Evolutionary conservation across 192 early-diverging fungal species (phyloP).

Genomic region (Rhizophlyctis rosea): DNA sequence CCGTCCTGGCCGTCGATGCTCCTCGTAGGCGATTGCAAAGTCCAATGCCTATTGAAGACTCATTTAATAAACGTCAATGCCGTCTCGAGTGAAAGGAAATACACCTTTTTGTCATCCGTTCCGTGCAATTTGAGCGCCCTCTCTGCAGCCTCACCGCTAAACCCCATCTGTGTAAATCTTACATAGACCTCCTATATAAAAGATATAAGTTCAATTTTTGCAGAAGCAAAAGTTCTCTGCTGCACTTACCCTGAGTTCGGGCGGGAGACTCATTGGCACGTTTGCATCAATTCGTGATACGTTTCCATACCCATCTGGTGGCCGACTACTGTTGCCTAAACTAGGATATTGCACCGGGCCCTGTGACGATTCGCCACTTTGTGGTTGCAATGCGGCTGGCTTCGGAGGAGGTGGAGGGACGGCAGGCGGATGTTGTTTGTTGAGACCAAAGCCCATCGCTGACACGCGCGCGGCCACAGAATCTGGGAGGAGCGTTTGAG

Average conservation of each 20-base stretch:
- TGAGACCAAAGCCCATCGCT: not conserved
- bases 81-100: not conserved
- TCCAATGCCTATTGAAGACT: not conserved
- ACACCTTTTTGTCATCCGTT: slow-evolving; percentile 21
- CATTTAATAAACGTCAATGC: not conserved
- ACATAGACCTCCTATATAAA: slow-evolving; percentile 15
- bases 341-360: not conserved
- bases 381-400: not conserved
- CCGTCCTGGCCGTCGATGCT: not conserved
- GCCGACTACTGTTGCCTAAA: not conserved
- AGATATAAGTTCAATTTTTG: not conserved
- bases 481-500: not conserved
- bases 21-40: slow-evolving; percentile 6
- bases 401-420: slow-evolving; percentile 16
- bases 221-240: not conserved
- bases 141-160: slow-evolving; percentile 14
- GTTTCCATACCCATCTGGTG: not conserved
- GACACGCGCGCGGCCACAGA: not conserved
- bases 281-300: not conserved
- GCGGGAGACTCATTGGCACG: not conserved
- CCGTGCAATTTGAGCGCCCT: slow-evolving; percentile 9
- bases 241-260: not conserved
- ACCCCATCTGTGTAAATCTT: slow-evolving; percentile 20
- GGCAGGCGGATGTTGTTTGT: not conserved
- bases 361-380: not conserved